Evolutionary conservation across 352 stramenopile species (phyloP).

Genomic region (Globisporangium okanoganense): DNA sequence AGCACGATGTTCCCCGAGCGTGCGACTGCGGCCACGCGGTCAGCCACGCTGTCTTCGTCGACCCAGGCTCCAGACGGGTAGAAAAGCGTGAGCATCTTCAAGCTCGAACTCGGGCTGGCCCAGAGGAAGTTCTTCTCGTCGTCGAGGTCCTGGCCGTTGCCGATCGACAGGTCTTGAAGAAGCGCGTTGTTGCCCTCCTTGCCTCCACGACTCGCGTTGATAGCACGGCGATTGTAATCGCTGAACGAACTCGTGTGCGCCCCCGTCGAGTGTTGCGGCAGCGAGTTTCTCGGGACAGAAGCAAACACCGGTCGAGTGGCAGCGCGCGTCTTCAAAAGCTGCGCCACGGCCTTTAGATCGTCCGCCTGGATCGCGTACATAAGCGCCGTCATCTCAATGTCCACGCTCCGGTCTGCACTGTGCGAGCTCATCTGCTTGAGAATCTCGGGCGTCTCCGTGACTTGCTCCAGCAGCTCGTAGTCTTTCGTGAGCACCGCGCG

Average conservation of each 20-base stretch:
- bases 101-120: slow-evolving; percentile 32
- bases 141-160: background rate
- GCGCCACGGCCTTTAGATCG: slow-evolving; percentile 38
- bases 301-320: slow-evolving; percentile 29
- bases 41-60: slow-evolving; percentile 11
- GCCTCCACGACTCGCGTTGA: slow-evolving; percentile 73
- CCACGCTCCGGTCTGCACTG: slow-evolving; percentile 31
- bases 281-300: slow-evolving; percentile 35
- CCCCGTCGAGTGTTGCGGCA: slow-evolving; percentile 66
- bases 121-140: slow-evolving; percentile 35
- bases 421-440: slow-evolving; percentile 53
- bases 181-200: slow-evolving; percentile 79
- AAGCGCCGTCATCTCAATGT: slow-evolving; percentile 43
- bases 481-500: slow-evolving; percentile 66
- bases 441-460: slow-evolving; percentile 39
- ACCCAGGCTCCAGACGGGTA: slow-evolving; percentile 58
- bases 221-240: slow-evolving; percentile 75
- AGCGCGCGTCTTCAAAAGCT: slow-evolving; percentile 38
- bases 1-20: slow-evolving; percentile 35
- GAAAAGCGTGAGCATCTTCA: slow-evolving; percentile 61
- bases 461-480: slow-evolving; percentile 56
- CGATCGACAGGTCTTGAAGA: slow-evolving; percentile 28
- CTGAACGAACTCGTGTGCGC: slow-evolving; percentile 73
- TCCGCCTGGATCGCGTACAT: slow-evolving; percentile 62
- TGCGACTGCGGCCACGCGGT: slow-evolving; percentile 21